Evolutionary conservation across 78 protist genomes (phyloP).

Genomic region (Creolimax fragrantissima): DNA sequence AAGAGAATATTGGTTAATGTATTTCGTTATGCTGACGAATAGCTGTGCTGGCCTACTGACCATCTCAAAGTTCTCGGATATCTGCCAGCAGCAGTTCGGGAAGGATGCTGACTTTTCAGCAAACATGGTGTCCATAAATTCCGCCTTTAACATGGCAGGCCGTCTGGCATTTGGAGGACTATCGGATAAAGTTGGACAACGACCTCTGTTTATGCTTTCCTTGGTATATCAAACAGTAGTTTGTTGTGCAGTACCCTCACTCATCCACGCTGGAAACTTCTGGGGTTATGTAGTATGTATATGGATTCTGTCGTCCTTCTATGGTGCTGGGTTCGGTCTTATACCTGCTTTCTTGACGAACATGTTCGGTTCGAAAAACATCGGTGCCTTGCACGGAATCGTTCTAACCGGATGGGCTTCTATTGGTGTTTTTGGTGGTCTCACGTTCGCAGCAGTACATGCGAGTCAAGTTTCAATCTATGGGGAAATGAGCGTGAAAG

Average conservation of each 20-base stretch:
- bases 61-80: constrained; percentile 33
- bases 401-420: too few relatives aligned
- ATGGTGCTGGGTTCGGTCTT: constrained; percentile 39
- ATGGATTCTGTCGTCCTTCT: constrained; percentile 15
- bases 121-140: constrained; percentile 28
- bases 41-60: constrained; percentile 34
- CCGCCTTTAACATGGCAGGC: constrained; percentile 53
- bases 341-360: constrained; percentile 55
- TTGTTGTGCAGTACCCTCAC: too few relatives aligned
- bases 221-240: background rate
- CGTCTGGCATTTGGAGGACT: constrained; percentile 3
- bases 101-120: constrained; percentile 25
- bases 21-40: constrained; percentile 30
- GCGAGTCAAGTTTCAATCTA: too few relatives aligned
- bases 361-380: constrained; percentile 48
- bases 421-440: too few relatives aligned
- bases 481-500: too few relatives aligned
- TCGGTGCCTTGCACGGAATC: constrained; percentile 55
- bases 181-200: constrained; percentile 46
- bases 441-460: too few relatives aligned
- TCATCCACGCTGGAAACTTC: background rate
- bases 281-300: background rate
- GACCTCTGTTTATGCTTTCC: background rate
- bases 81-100: constrained; percentile 43
- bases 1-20: constrained; percentile 28